phyloP scores from a whole-genome alignment of 305 asterid genomes.

The Plantago coronopus region DNA sequence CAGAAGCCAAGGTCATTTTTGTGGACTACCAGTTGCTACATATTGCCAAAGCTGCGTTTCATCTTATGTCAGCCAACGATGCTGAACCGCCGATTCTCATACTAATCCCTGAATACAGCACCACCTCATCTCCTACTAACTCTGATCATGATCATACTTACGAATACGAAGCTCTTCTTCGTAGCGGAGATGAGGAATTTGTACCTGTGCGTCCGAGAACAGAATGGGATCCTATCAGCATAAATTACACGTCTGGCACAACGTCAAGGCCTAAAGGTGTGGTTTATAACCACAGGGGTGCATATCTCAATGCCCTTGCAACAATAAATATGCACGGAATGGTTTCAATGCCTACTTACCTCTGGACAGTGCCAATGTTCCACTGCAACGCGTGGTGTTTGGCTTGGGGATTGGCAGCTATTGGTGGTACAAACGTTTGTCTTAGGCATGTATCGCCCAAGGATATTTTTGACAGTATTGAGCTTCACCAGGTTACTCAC shows the following conservation, averaged over 20 bases:
- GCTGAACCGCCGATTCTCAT: slow-evolving; percentile 47
- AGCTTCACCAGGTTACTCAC: slow-evolving; percentile 56
- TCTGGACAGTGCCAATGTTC: slow-evolving; percentile 98
- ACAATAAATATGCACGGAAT: slow-evolving; percentile 54
- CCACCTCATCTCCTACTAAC: slow-evolving; percentile 11
- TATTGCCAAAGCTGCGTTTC: slow-evolving; percentile 48
- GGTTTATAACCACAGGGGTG: slow-evolving; percentile 79
- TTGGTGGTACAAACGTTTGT: slow-evolving; percentile 83
- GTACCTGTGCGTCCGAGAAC: slow-evolving; percentile 37
- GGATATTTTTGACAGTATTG: slow-evolving; percentile 50
- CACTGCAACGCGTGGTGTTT: slow-evolving; percentile 94
- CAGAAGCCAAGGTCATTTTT: slow-evolving; percentile 75
- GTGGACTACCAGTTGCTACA: slow-evolving; percentile 59
- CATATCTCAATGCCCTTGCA: slow-evolving; percentile 67
- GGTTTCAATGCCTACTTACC: slow-evolving; percentile 56
- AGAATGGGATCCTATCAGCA: slow-evolving; percentile 79
- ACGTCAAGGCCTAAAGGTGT: slow-evolving; percentile 93
- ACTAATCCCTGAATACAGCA: slow-evolving; percentile 37
- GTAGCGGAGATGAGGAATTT: slow-evolving; percentile 40
- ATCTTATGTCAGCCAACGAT: slow-evolving; percentile 32
- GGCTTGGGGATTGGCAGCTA: slow-evolving; percentile 75
- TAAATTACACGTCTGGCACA: slow-evolving; percentile 87
- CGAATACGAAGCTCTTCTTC: slow-evolving; percentile 55
- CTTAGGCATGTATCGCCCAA: slow-evolving; percentile 53
- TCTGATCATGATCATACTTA: slow-evolving; percentile 9